phyloP scores from a whole-genome alignment of 192 early-diverging fungal species.

The Thamnidium elegans region DNA sequence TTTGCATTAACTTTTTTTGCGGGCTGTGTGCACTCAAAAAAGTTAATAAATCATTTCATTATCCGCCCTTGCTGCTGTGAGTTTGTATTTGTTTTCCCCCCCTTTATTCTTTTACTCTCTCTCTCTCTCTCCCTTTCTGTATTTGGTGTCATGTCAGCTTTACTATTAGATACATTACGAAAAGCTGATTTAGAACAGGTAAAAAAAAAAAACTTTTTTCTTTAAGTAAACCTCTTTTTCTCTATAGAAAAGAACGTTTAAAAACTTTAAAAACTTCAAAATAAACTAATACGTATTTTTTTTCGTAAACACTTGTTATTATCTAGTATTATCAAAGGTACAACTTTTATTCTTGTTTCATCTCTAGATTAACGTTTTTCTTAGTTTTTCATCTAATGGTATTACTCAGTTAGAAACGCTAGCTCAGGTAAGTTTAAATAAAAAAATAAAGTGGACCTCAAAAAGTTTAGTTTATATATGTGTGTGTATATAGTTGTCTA shows the following conservation, averaged over 20 bases:
- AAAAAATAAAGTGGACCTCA: background rate
- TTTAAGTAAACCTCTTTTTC: no score
- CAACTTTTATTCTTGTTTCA: background rate
- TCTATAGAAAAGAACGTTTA: no score
- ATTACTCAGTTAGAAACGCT: slow-evolving; percentile 62
- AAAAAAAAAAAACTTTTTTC: background rate
- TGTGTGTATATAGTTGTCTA: slow-evolving; percentile 55
- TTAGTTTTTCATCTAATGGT: slow-evolving; percentile 55
- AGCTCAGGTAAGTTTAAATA: slow-evolving; percentile 43
- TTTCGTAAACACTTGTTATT: slow-evolving; percentile 11
- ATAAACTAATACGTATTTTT: background rate
- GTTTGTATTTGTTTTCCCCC: slow-evolving; percentile 1
- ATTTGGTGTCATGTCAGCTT: slow-evolving; percentile 28
- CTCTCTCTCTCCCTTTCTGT: slow-evolving; percentile 1
- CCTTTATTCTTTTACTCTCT: background rate
- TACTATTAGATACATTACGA: slow-evolving; percentile 63
- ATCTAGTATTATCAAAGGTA: slow-evolving; percentile 54
- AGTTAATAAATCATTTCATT: no score
- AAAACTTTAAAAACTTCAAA: background rate
- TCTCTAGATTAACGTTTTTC: background rate
- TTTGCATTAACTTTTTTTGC: background rate
- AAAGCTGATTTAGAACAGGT: slow-evolving; percentile 62
- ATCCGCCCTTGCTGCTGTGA: no score
- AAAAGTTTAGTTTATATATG: background rate
- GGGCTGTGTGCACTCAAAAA: no score